Base-by-base conservation (phyloP, 192 early-diverging fungal genomes). In the Neocallimastix lanati region DNA sequence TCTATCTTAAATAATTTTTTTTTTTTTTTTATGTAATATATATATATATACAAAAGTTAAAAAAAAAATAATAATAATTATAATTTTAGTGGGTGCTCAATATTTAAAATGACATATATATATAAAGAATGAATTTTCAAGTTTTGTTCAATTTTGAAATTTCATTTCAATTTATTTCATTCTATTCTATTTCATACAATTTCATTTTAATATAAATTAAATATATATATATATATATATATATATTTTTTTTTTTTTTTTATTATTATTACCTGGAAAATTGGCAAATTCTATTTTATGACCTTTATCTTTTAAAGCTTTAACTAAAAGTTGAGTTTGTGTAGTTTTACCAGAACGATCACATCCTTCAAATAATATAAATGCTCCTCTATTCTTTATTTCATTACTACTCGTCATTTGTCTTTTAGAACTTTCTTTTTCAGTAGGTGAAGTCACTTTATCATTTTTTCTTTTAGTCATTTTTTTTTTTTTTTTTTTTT, bases 301-400 rank as follows among this genome's bases (percentile, higher is more conserved):
- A 38, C 84, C 90, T 38, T 78, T 28, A 11, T 79, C 80, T 58
- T 86, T 82, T 50, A 96, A 85, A 11, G 84, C 82, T 14, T 88
- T 83, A 27, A 93, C 88, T 30, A 99, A 86, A 28, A 84, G 86
- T 30, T 85, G 85, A 82, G 91, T 89, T 84, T 98, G 97, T 0
- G 95, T 96, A 15, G 94, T 91, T 84, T 99, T 99, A 29, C 97
- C 97, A 16, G 91, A 89, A 30, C 95, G 91, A 85, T 99, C 97
- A 50, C 83, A 79, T 29, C 97, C 97, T 84, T 99, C 97, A 28
- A 99, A 82, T 18, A 96, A 89, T 82, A 99, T 94, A 81, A 99
- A 91, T 25, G 93, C 86, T 21, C 97, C 97, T 38, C 97, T 50
- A 21, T 21, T 21, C 21, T 50, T 50, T 33, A 33, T 33, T 50